phyloP scores from a whole-genome alignment of 2,329 filamentous ascomycete species.

The Sporothrix curviconia region DNA sequence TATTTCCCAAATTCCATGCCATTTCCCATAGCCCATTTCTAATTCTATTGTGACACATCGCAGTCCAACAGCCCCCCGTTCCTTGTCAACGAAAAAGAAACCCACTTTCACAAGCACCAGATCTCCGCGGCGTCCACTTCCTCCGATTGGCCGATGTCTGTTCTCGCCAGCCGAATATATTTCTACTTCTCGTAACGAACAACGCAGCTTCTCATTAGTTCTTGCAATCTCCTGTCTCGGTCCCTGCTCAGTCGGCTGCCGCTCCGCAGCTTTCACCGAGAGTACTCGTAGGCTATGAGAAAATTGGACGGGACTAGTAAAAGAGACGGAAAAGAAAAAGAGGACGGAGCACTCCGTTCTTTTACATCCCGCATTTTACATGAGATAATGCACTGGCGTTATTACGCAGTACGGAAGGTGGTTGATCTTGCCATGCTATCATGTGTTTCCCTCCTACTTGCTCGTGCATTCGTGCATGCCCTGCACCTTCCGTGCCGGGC shows the following conservation, averaged over 20 bases:
- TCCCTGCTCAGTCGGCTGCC: conserved; percentile 2
- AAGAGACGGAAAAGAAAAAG: neutral
- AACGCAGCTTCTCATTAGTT: conserved; percentile 8
- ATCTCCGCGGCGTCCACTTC: neutral
- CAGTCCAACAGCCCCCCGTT: too few relatives aligned
- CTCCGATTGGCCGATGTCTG: neutral
- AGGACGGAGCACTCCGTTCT: neutral
- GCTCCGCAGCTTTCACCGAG: conserved; percentile 1
- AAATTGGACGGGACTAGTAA: neutral
- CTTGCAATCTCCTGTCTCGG: neutral
- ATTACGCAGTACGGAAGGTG: too few relatives aligned
- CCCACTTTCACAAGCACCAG: conserved; percentile 7
- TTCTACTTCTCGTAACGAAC: conserved; percentile 7
- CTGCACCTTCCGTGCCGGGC: too few relatives aligned
- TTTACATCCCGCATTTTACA: too few relatives aligned
- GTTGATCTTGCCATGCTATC: too few relatives aligned
- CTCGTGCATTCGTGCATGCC: too few relatives aligned
- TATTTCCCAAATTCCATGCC: neutral
- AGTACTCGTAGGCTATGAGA: too few relatives aligned
- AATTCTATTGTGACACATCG: too few relatives aligned
- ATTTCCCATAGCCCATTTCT: too few relatives aligned
- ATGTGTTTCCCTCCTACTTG: neutral
- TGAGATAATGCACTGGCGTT: too few relatives aligned
- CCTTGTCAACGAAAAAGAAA: neutral
- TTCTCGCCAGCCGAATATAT: neutral